Conservation (phyloP, 75 land plant species). For the Selaginella tamariscina region DNA sequence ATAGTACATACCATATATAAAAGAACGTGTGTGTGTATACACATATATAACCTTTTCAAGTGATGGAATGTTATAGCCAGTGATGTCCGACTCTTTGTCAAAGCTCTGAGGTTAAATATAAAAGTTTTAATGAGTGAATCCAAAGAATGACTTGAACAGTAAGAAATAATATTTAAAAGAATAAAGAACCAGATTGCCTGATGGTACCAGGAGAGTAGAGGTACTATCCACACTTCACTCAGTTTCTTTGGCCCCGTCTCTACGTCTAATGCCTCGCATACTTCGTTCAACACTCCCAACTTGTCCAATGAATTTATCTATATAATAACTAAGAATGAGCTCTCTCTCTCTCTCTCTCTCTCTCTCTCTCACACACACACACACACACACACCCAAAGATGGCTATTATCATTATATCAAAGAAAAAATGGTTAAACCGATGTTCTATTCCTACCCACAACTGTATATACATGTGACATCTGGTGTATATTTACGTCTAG, state of each 20-base stretch:
- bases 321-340: not conserved
- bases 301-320: constrained; percentile 68
- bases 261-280: constrained; percentile 51
- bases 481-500: too few relatives aligned
- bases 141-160: not conserved
- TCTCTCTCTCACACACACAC: too few relatives aligned
- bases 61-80: constrained; percentile 50
- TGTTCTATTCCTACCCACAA: too few relatives aligned
- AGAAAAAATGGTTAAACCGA: too few relatives aligned
- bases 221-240: constrained; percentile 62
- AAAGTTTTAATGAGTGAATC: not conserved
- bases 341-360: constrained; percentile 1
- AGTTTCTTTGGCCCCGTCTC: constrained; percentile 40
- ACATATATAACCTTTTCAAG: constrained; percentile 61
- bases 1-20: too few relatives aligned
- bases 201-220: constrained; percentile 88
- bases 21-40: too few relatives aligned
- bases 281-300: constrained; percentile 43
- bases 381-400: too few relatives aligned
- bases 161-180: too few relatives aligned
- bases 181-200: constrained; percentile 50
- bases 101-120: constrained; percentile 60
- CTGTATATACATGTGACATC: too few relatives aligned
- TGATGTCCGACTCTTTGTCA: constrained; percentile 63
- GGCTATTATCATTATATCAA: too few relatives aligned